These are phyloP conservation scores for Cystofilobasidium capitatum DNA, from an alignment of 768 basidiomycete genomes.

Conservation along the genomic window DNA sequence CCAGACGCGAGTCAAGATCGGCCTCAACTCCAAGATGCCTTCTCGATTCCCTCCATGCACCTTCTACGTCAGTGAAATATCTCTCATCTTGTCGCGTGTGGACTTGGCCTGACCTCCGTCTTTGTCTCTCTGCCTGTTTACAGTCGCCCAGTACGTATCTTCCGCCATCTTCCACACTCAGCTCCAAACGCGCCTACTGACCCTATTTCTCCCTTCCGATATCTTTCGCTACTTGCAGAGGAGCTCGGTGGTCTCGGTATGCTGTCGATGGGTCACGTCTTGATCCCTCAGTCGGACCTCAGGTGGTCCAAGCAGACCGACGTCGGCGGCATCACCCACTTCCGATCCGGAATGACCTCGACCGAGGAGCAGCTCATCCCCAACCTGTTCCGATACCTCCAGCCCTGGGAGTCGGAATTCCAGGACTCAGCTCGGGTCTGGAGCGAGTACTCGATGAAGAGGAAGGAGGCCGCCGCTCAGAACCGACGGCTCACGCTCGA, in stretches of 20 bases:
- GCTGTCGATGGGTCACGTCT: slow-evolving; percentile 98
- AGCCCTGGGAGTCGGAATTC: slow-evolving; percentile 97
- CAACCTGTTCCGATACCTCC: slow-evolving; percentile 90
- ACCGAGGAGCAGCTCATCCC: slow-evolving; percentile 67
- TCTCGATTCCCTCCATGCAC: slow-evolving; percentile 79
- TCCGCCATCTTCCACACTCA: slow-evolving; percentile 6
- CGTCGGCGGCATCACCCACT: slow-evolving; percentile 92
- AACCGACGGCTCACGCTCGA: slow-evolving; percentile 93
- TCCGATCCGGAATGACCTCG: slow-evolving; percentile 97
- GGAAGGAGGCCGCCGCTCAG: slow-evolving; percentile 98
- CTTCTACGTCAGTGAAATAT: no score
- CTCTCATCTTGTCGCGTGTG: background rate
- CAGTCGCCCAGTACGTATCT: slow-evolving; percentile 4
- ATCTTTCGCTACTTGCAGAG: slow-evolving; percentile 91
- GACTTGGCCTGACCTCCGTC: background rate
- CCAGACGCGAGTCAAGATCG: slow-evolving; percentile 98
- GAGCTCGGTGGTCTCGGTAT: slow-evolving; percentile 97
- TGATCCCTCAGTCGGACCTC: slow-evolving; percentile 95
- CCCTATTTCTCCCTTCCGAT: slow-evolving; percentile 41
- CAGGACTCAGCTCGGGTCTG: slow-evolving; percentile 96
- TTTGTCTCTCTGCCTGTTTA: background rate
- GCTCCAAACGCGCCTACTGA: background rate
- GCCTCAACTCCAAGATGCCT: slow-evolving; percentile 98
- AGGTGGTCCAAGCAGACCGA: slow-evolving; percentile 99
- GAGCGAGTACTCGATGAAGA: slow-evolving; percentile 98